A percentile compares a stretch with the other conserved stretches of the same genome.
phyloP scores from a whole-genome alignment of 179 eudicot genomes.

The Actinidia chinensis region DNA sequence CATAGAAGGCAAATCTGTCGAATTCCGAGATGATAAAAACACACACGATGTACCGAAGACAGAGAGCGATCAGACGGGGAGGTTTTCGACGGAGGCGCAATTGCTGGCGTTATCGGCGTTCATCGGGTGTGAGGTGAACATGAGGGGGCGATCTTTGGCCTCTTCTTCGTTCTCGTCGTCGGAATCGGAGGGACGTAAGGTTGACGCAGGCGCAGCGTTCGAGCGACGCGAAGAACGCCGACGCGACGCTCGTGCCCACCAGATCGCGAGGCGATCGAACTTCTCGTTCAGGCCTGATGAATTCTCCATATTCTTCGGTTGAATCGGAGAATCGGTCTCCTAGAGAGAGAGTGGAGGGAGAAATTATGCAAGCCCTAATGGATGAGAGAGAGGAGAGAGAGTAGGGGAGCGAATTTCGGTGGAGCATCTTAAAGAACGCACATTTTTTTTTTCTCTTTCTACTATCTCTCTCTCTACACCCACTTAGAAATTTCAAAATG shows the following conservation, averaged over 20 bases:
- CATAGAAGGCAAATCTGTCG: no score
- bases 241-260: conserved; percentile 38
- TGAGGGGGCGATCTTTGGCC: conserved; percentile 45
- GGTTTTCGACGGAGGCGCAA: conserved; percentile 18
- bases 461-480: no score
- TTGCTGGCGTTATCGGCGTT: conserved; percentile 15
- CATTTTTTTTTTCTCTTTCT: no score
- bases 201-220: conserved; percentile 72
- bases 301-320: conserved; percentile 28
- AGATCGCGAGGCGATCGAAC: conserved; percentile 35
- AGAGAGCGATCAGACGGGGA: conserved; percentile 16
- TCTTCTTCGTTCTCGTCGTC: conserved; percentile 52
- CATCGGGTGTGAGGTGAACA: conserved; percentile 24
- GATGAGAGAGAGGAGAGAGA: no score
- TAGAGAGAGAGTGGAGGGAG: no score
- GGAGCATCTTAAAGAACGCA: no score
- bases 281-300: conserved; percentile 21
- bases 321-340: neutral
- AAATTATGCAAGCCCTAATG: neutral
- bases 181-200: conserved; percentile 50
- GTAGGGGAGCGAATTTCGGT: no score
- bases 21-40: no score
- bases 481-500: no score
- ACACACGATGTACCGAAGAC: neutral
- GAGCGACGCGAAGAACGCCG: conserved; percentile 73